Evolutionary conservation across 2,329 filamentous ascomycete species (phyloP).

Genomic region (Aspergillus unguis): DNA sequence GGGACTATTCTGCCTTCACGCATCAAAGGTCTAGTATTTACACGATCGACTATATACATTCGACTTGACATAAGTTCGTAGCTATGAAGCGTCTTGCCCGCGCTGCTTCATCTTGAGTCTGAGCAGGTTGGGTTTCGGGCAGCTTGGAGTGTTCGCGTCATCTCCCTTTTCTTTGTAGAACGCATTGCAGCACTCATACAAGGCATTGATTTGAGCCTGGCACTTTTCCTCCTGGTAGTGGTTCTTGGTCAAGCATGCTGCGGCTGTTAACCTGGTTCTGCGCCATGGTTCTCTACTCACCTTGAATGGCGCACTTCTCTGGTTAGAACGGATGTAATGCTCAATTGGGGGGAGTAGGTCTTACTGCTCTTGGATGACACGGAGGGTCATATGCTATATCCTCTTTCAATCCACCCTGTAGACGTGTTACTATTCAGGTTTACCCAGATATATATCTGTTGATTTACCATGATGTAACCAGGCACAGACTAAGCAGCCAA

Average conservation of each 20-base stretch:
- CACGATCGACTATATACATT: no score
- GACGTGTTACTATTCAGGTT: constrained; percentile 8
- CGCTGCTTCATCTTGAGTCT: constrained; percentile 82
- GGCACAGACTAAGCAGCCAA: background rate
- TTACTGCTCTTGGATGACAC: constrained; percentile 79
- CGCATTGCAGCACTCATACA: constrained; percentile 89
- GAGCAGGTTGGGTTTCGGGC: constrained; percentile 76
- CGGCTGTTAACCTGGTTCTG: constrained; percentile 6
- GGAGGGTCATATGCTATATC: constrained; percentile 72
- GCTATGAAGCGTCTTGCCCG: constrained; percentile 36
- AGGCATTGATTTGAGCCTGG: constrained; percentile 69
- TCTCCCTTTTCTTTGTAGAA: constrained; percentile 83
- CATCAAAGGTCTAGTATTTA: no score
- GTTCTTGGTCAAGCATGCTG: constrained; percentile 81
- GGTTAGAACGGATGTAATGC: constrained; percentile 18
- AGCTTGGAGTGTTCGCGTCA: constrained; percentile 72
- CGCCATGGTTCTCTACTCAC: constrained; percentile 43
- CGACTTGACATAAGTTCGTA: no score
- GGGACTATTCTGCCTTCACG: no score
- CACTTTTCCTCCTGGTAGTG: constrained; percentile 84
- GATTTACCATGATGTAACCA: constrained; percentile 29
- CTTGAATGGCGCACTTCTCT: constrained; percentile 79
- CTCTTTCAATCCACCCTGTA: constrained; percentile 54
- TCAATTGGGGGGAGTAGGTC: constrained; percentile 31
- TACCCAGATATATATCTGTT: constrained; percentile 4